A percentile compares a stretch with the other conserved stretches of the same genome.
phyloP scores from a whole-genome alignment of 768 basidiomycete species.

The Coprinopsis sp. region DNA sequence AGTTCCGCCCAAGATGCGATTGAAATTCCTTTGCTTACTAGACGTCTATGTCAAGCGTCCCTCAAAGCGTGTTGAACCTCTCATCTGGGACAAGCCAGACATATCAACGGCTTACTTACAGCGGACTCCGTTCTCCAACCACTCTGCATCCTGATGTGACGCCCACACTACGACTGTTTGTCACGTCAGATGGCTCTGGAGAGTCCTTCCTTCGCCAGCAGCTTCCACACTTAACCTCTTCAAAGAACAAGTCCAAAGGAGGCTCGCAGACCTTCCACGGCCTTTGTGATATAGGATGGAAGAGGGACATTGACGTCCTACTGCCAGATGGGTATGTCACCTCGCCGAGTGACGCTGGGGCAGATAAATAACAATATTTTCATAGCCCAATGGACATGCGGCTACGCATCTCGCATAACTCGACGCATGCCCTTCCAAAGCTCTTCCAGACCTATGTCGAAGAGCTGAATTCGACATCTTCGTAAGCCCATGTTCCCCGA shows the following conservation, averaged over 20 bases:
- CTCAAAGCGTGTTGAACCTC: constrained; percentile 35
- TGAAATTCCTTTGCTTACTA: constrained; percentile 2
- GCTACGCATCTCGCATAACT: too few relatives aligned
- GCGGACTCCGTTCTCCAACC: neutral
- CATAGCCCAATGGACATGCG: too few relatives aligned
- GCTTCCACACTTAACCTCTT: neutral
- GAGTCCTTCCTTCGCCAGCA: neutral
- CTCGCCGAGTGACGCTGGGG: neutral
- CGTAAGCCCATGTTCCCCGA: too few relatives aligned
- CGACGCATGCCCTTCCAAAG: too few relatives aligned
- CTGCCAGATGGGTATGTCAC: constrained; percentile 19
- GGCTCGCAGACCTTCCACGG: neutral
- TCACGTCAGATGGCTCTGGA: neutral
- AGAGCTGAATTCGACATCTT: constrained; percentile 13
- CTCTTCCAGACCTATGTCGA: neutral
- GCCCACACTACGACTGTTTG: neutral
- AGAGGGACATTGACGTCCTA: constrained; percentile 13
- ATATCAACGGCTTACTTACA: neutral
- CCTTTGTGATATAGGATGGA: constrained; percentile 9
- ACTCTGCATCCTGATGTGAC: neutral
- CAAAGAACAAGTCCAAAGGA: neutral
- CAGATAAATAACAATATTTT: too few relatives aligned
- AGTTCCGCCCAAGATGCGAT: too few relatives aligned
- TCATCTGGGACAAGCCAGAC: neutral
- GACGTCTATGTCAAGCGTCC: neutral